Conservation (phyloP, 2,329 filamentous ascomycete species). For the Trichoderma sp. region DNA sequence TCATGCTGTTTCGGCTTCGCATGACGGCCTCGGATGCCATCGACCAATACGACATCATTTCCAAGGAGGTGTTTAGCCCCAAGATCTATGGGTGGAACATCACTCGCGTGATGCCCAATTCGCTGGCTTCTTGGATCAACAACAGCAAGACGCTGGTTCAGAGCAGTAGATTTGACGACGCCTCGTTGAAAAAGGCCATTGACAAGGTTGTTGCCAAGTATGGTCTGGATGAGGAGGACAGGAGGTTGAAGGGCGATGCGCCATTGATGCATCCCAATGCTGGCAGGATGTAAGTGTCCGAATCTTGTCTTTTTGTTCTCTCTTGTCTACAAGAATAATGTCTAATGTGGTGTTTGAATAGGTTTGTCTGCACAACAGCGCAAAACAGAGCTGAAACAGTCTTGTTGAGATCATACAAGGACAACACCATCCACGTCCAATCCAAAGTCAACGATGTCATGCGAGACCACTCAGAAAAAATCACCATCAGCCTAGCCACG, state of each 20-base stretch:
- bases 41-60: not conserved
- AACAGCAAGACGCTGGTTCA: conserved; percentile 15
- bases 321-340: not conserved
- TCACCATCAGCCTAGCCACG: conserved; percentile 6
- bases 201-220: conserved; percentile 8
- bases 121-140: conserved; percentile 2
- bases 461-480: not conserved
- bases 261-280: not conserved
- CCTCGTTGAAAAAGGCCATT: conserved; percentile 4
- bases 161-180: conserved; percentile 4
- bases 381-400: conserved; percentile 14
- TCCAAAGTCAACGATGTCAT: conserved; percentile 9
- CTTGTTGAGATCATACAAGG: conserved; percentile 8
- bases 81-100: conserved; percentile 1
- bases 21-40: conserved; percentile 11
- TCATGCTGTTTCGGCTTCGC: conserved; percentile 18
- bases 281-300: not conserved
- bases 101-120: not conserved
- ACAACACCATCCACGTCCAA: not conserved
- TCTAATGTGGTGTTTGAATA: not conserved
- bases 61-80: conserved; percentile 12
- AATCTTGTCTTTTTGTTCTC: not conserved
- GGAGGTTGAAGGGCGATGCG: not conserved
- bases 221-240: conserved; percentile 7
- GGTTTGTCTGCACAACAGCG: conserved; percentile 15